phyloP scores from a whole-genome alignment of 1,284 basidiomycete genomes.

The Cryptococcus sp. region DNA sequence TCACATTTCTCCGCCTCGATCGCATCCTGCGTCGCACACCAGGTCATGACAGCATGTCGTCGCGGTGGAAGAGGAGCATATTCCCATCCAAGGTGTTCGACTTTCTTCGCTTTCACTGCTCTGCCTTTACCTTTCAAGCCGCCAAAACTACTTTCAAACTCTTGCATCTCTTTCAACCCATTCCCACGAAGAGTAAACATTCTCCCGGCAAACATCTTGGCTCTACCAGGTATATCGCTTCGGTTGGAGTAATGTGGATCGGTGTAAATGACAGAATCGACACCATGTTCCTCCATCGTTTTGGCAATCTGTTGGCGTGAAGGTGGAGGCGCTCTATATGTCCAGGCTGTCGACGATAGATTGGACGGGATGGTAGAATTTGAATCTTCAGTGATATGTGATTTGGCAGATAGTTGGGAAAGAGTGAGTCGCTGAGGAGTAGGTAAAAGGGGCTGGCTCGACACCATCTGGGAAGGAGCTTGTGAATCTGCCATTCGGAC shows the following conservation, averaged over 20 bases:
- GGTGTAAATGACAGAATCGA: slow-evolving; percentile 65
- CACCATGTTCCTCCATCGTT: slow-evolving; percentile 54
- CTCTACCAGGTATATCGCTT: slow-evolving; percentile 62
- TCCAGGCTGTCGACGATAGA: slow-evolving; percentile 44
- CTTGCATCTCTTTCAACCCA: slow-evolving; percentile 41
- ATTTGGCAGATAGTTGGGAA: slow-evolving; percentile 4
- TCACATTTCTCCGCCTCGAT: slow-evolving; percentile 15
- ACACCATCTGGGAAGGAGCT: slow-evolving; percentile 4
- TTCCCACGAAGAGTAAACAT: slow-evolving; percentile 62
- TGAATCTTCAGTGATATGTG: slow-evolving; percentile 11
- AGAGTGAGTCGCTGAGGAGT: not conserved
- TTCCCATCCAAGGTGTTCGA: slow-evolving; percentile 62
- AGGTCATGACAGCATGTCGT: slow-evolving; percentile 42
- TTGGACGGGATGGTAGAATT: slow-evolving; percentile 12
- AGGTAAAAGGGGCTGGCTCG: not conserved
- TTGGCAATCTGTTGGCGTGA: slow-evolving; percentile 51
- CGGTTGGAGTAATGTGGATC: slow-evolving; percentile 73
- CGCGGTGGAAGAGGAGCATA: slow-evolving; percentile 65
- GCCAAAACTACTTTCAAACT: slow-evolving; percentile 20
- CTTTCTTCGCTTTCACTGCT: slow-evolving; percentile 18
- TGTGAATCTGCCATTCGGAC: slow-evolving; percentile 15
- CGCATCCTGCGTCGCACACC: slow-evolving; percentile 53
- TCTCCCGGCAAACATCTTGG: slow-evolving; percentile 76
- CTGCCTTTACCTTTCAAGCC: slow-evolving; percentile 40
- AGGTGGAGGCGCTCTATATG: slow-evolving; percentile 59